Evolutionary conservation across 495 filamentous ascomycete species (phyloP).

Genomic region (Melanomma pulvis-pyrius): DNA sequence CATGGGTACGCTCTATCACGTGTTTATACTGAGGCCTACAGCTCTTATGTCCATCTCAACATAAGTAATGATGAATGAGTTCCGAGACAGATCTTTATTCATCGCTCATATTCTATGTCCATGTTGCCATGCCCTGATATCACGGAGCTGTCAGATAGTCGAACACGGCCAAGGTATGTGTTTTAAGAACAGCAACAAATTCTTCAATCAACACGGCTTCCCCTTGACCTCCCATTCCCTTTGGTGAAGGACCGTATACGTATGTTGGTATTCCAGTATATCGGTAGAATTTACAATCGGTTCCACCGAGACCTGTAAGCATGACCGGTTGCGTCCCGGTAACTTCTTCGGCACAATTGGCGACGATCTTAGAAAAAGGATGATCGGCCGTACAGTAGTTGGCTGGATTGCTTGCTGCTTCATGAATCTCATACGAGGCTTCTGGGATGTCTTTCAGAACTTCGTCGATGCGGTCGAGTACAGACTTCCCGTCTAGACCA

Average conservation of each 20-base stretch:
- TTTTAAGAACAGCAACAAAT: constrained; percentile 23
- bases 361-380: constrained; percentile 17
- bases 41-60: neutral
- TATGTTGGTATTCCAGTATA: constrained; percentile 32
- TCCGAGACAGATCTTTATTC: no score
- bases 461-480: constrained; percentile 18
- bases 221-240: constrained; percentile 22
- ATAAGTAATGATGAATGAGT: no score
- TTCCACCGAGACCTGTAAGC: constrained; percentile 26
- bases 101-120: neutral
- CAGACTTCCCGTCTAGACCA: constrained; percentile 7
- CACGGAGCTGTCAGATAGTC: constrained; percentile 14
- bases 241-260: constrained; percentile 23
- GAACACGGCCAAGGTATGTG: constrained; percentile 28
- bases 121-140: neutral
- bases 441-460: constrained; percentile 20
- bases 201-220: constrained; percentile 20
- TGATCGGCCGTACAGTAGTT: constrained; percentile 14
- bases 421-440: constrained; percentile 25
- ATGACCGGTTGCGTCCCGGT: neutral
- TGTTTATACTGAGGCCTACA: neutral
- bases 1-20: neutral
- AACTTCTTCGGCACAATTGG: neutral
- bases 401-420: constrained; percentile 31
- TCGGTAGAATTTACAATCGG: constrained; percentile 33